Evolutionary conservation across 352 stramenopile species (phyloP).

Genomic region (Globisporangium cederbergense): DNA sequence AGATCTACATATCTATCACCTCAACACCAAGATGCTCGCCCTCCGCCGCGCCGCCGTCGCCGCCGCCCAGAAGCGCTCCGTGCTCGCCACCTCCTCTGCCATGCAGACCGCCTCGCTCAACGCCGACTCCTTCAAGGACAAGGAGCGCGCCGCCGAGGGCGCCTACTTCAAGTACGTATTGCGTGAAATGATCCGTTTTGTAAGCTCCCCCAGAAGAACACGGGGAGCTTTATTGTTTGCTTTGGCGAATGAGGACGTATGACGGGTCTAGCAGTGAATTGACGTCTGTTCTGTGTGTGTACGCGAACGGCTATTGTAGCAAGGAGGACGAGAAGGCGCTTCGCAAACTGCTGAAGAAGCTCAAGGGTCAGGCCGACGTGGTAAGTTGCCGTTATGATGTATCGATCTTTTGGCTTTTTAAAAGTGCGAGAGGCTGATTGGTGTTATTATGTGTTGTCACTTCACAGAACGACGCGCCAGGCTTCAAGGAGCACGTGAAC

Average conservation of each 20-base stretch:
- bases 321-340: conserved; percentile 87
- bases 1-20: conserved; percentile 12
- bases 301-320: conserved; percentile 26
- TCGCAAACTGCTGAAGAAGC: conserved; percentile 85
- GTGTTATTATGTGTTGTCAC: not conserved
- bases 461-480: conserved; percentile 40
- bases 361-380: conserved; percentile 78
- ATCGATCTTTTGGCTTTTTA: not conserved
- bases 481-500: conserved; percentile 67
- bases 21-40: conserved; percentile 51
- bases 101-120: conserved; percentile 47
- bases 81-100: conserved; percentile 29
- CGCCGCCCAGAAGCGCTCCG: conserved; percentile 41
- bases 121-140: conserved; percentile 43
- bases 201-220: not conserved
- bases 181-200: not conserved
- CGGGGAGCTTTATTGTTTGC: not conserved
- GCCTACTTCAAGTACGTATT: conserved; percentile 83
- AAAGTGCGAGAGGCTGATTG: not conserved
- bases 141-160: conserved; percentile 74
- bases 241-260: not conserved
- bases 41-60: conserved; percentile 47
- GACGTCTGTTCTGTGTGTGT: not conserved
- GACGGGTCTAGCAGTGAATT: not conserved
- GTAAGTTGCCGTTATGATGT: conserved; percentile 14